Percentiles rank a stretch among this genome's conserved stretches.
Evolutionary conservation across 192 early-diverging fungal genomes (phyloP).

Genomic region (Umbelopsis sp.): DNA sequence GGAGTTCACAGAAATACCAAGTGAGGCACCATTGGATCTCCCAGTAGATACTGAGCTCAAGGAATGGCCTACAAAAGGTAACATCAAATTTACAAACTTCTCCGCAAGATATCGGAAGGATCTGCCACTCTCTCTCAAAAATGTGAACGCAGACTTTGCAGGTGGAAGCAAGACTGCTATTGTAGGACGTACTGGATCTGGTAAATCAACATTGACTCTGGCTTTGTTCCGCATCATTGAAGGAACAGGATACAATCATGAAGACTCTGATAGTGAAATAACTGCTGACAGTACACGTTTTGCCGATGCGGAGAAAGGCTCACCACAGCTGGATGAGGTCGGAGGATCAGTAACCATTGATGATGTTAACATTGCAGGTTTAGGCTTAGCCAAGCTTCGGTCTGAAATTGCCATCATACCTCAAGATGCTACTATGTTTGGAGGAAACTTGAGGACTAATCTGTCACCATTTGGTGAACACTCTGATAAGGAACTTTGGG

Average conservation of each 20-base stretch:
- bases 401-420: conserved; percentile 18
- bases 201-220: conserved; percentile 47
- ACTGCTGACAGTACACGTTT: background rate
- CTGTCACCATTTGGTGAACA: conserved; percentile 80
- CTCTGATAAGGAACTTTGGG: conserved; percentile 50
- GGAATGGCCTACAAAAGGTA: conserved; percentile 41
- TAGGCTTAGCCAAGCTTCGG: conserved; percentile 8
- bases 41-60: conserved; percentile 27
- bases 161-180: conserved; percentile 50
- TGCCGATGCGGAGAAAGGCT: background rate
- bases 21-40: conserved; percentile 21
- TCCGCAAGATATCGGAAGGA: conserved; percentile 41
- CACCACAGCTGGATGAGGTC: background rate
- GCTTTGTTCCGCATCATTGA: conserved; percentile 55
- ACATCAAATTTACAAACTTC: conserved; percentile 33
- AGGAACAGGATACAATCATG: conserved; percentile 15
- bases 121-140: conserved; percentile 44
- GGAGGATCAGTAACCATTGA: conserved; percentile 5
- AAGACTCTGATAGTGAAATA: background rate
- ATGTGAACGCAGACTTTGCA: conserved; percentile 40
- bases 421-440: conserved; percentile 22
- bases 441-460: conserved; percentile 57
- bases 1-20: conserved; percentile 33
- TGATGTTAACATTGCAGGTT: background rate
- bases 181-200: conserved; percentile 56